A percentile compares a stretch with the other conserved stretches of the same genome.
phyloP scores from a whole-genome alignment of 108 stramenopile species.

The Parietichytrium sp. region DNA sequence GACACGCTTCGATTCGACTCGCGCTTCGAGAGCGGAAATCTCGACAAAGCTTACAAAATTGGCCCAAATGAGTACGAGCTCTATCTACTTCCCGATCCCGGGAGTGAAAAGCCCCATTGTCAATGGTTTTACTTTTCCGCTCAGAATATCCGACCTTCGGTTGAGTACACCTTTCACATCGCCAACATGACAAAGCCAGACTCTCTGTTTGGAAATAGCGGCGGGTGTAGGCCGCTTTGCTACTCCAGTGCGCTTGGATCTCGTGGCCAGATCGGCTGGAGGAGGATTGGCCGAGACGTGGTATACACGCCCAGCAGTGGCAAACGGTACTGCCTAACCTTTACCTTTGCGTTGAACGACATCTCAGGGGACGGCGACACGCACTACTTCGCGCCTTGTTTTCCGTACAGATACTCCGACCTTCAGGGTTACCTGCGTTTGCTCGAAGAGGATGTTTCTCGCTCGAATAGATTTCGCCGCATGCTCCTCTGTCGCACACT shows the following conservation, averaged over 20 bases:
- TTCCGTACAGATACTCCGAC: constrained; percentile 65
- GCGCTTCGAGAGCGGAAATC: constrained; percentile 64
- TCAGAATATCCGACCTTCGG: constrained; percentile 31
- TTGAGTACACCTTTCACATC: constrained; percentile 56
- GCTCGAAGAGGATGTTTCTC: neutral
- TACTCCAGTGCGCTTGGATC: neutral
- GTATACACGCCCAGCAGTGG: constrained; percentile 44
- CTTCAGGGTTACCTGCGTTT: constrained; percentile 35
- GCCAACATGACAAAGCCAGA: constrained; percentile 56
- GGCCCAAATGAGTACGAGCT: neutral
- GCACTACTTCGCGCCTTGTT: constrained; percentile 54
- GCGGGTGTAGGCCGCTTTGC: neutral
- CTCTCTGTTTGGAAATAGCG: constrained; percentile 46
- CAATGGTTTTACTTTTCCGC: constrained; percentile 72
- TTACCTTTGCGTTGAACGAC: neutral
- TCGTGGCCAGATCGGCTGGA: constrained; percentile 49
- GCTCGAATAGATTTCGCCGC: constrained; percentile 17
- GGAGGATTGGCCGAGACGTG: constrained; percentile 45
- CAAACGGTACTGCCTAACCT: neutral
- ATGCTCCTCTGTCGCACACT: constrained; percentile 53
- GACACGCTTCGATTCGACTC: constrained; percentile 52
- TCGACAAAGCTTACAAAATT: constrained; percentile 7
- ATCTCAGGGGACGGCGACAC: constrained; percentile 11
- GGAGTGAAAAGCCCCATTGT: constrained; percentile 44
- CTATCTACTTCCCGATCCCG: constrained; percentile 31